phyloP scores from a whole-genome alignment of 495 filamentous ascomycete species.

The Penicillium turbatum region DNA sequence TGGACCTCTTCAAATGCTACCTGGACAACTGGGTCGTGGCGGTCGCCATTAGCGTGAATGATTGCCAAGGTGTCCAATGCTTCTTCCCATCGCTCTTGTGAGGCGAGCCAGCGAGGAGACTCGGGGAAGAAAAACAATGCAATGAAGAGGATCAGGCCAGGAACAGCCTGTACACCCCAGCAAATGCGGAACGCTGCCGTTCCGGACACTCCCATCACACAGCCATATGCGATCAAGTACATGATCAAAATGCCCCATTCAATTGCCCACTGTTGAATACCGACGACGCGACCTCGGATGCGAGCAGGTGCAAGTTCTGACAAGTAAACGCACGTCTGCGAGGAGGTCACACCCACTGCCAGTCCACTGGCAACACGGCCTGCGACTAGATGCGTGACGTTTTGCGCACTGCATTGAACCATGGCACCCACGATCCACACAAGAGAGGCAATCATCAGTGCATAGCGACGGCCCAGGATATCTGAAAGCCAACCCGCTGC shows the following conservation, averaged over 20 bases:
- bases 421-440: conserved; percentile 69
- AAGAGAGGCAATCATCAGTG: conserved; percentile 61
- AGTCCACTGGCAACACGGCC: conserved; percentile 70
- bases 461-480: conserved; percentile 57
- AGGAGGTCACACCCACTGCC: conserved; percentile 69
- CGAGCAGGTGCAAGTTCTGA: conserved; percentile 67
- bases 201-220: conserved; percentile 48
- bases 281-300: conserved; percentile 63
- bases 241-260: conserved; percentile 66
- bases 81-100: conserved; percentile 63
- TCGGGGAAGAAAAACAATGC: conserved; percentile 67
- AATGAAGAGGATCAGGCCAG: conserved; percentile 57
- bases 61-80: conserved; percentile 61
- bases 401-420: conserved; percentile 58
- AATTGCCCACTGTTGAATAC: conserved; percentile 73
- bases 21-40: conserved; percentile 62
- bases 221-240: conserved; percentile 59
- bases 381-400: conserved; percentile 59
- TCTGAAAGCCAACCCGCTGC: conserved; percentile 64
- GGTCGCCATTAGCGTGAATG: conserved; percentile 63
- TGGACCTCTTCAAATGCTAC: conserved; percentile 74
- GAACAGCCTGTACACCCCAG: conserved; percentile 71
- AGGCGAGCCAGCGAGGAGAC: conserved; percentile 70
- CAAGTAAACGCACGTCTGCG: conserved; percentile 78
- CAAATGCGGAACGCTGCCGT: conserved; percentile 64